Base-by-base conservation (phyloP, 441 rosid genomes). In the Pelargonium fulgidum region DNA sequence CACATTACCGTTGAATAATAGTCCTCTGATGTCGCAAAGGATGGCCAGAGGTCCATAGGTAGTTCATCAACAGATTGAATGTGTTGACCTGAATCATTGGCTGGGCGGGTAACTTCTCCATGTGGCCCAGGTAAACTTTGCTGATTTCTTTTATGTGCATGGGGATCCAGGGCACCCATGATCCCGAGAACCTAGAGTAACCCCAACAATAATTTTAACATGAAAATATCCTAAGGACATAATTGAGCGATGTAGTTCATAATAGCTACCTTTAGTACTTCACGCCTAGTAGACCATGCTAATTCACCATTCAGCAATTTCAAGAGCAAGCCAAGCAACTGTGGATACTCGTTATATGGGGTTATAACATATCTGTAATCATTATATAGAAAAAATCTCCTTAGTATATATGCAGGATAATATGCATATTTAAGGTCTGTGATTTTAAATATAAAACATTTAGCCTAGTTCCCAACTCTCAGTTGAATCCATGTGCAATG, bases 101-200 rank as follows among this genome's bases (percentile, higher is more conserved):
- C 88, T 65, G 94, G 88, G 70, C 89, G 96, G 36, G 85, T 75
- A 79, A 88, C 93, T 79, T 95, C 99, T 62, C 98, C 97, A 76
- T 93, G 96, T 45, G 92, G 81, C 65, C 96, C 96, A 70, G 91
- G 85, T 73, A 86, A 70, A 64, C 79, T 83, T 74, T 82, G 95
- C 73, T 95, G 99, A 84, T 93, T 95, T 76, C 87, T 83, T 82
- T 95, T 95, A 78, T 93, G 96, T 17, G 76, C 86, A 85, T 91
- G 97, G 58, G 99, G 99, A 87, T 95, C 98, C 79, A 95, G 79
- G 79, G 99, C 99, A 73, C 97, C 99, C 93, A 95, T 91, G 72
- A 95, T 95, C 70, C 99, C 99, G 71, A 95, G 97, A 66, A 95
- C 99, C 99, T 95, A 85, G 73, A 26, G 19, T 2, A 70, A 70